Evolutionary conservation across 306 rosid species (phyloP), one percentile per base, ranked within the genome.

Genomic region (Boehmeria nivea): DNA sequence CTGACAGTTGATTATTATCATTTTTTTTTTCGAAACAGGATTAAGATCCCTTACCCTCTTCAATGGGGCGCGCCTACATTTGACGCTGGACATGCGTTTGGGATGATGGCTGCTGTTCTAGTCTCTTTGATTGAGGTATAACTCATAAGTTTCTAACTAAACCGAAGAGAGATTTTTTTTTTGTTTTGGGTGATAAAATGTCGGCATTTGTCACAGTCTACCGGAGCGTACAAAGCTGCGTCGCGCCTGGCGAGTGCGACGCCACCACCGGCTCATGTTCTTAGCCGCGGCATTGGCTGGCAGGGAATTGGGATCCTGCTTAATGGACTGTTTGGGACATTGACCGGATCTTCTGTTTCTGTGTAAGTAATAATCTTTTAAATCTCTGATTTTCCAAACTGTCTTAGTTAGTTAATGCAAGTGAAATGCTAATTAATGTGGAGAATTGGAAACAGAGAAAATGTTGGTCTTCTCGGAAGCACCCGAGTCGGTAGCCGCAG

Each of bases 11-110:
- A 25, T 4, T 48, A 19, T 6, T 3, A 3, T 0, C 16, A 18
- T 51, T 51, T 49, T 54, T 37, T 13, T 23, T 17, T 18, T 23
- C 22, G 22, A 43, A 49, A 33, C 79, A 93, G 99, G 99, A 66
- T 93, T 69, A 93, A 79, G 78, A 77, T 93, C 25, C 99, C 99
- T 57, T 93, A 88, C 60, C 99, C 99, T 77, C 81, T 87, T 67
- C 82, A 93, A 61, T 93, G 99, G 99, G 95, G 96, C 60, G 96
- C 94, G 61, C 99, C 99, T 28, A 93, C 96, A 63, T 93, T 93
- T 63, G 68, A 85, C 64, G 94, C 78, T 20, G 96, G 99, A 23
- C 96, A 93, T 78, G 82, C 94, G 50, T 93, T 93, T 51, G 90
- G 84, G 55, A 93, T 93, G 99, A 87, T 81, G 88, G 96, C 96